These are phyloP conservation scores for Geosiphon pyriformis DNA, from an alignment of 192 early-diverging fungal genomes.

Conservation along the genomic window DNA sequence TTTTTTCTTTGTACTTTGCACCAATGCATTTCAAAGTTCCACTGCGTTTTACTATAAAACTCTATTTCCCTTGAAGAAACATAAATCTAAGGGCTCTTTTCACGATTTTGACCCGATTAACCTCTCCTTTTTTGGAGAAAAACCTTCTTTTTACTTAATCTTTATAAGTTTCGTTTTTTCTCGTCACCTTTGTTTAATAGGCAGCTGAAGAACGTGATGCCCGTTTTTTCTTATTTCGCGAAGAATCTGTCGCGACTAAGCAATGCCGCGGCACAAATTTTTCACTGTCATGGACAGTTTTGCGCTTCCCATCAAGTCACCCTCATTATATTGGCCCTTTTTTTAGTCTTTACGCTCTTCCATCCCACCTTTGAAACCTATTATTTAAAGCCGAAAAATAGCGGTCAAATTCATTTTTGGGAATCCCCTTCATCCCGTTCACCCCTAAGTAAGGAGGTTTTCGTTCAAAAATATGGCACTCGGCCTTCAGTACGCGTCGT, in stretches of 20 bases:
- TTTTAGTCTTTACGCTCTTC: slow-evolving; percentile 52
- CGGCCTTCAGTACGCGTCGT: slow-evolving; percentile 9
- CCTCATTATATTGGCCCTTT: slow-evolving; percentile 44
- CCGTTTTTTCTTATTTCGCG: slow-evolving; percentile 27
- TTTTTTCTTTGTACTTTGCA: no score
- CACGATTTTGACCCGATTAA: no score
- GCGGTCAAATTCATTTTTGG: slow-evolving; percentile 29
- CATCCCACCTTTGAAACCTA: slow-evolving; percentile 45
- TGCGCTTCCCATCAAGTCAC: slow-evolving; percentile 58
- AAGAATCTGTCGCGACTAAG: slow-evolving; percentile 28
- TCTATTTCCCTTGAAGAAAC: no score
- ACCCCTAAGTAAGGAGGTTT: not conserved
- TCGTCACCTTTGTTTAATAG: no score
- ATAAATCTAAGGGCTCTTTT: no score
- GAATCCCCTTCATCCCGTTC: slow-evolving; percentile 36
- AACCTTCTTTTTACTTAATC: no score
- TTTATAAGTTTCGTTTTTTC: no score
- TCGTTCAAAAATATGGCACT: not conserved
- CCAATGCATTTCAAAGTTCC: no score
- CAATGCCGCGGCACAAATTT: slow-evolving; percentile 32
- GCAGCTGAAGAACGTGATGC: no score
- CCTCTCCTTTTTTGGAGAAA: no score
- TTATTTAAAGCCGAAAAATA: slow-evolving; percentile 27
- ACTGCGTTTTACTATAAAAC: no score
- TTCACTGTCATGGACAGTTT: slow-evolving; percentile 58